Conservation (phyloP, 2,329 filamentous ascomycete species). For the Trichoderma hamatum region DNA sequence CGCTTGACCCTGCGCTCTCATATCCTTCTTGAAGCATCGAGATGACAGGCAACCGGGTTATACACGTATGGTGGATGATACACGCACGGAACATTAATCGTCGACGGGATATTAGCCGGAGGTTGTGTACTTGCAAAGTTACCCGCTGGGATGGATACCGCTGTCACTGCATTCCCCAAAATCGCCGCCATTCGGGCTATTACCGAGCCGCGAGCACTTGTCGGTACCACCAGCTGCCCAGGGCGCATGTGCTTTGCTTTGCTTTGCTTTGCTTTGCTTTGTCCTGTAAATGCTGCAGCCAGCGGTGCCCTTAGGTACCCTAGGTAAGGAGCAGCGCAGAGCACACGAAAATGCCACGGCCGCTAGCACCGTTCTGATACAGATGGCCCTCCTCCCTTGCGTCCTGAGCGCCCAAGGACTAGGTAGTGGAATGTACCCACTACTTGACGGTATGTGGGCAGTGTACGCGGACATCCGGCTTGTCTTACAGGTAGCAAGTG, state of each 20-base stretch:
- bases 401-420: not conserved
- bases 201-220: not conserved
- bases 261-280: too few species aligned
- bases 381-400: not conserved
- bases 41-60: not conserved
- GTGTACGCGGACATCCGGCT: not conserved
- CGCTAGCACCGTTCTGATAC: constrained; percentile 10
- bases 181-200: not conserved
- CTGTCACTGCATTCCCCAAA: not conserved
- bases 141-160: not conserved
- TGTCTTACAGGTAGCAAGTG: not conserved
- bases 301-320: too few species aligned
- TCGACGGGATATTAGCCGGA: not conserved
- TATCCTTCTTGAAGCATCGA: not conserved
- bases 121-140: not conserved
- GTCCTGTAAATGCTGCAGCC: too few species aligned
- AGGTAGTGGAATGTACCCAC: not conserved
- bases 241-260: not conserved
- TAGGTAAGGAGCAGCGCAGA: not conserved
- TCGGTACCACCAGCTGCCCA: not conserved
- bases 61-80: not conserved
- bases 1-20: not conserved
- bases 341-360: constrained; percentile 11
- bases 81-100: not conserved
- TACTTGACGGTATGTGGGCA: not conserved